Percentiles rank a stretch among this genome's conserved stretches.
phyloP scores from a whole-genome alignment of 2,329 filamentous ascomycete genomes.

The Fusarium verrucosum region DNA sequence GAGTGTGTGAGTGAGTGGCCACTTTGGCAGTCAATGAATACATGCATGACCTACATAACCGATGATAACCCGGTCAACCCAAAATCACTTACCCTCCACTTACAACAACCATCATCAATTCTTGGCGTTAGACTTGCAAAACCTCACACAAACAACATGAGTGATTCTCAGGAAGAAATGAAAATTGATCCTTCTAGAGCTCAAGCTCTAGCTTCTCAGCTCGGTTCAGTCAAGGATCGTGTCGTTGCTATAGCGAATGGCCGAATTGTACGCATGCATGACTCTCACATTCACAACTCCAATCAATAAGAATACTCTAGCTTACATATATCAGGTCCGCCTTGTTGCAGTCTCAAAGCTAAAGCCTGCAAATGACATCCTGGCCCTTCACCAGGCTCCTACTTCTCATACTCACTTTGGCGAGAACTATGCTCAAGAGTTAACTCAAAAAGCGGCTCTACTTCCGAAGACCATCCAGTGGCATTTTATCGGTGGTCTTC shows the following conservation, averaged over 20 bases:
- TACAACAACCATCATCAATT: conserved; percentile 39
- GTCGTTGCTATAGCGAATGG: conserved; percentile 63
- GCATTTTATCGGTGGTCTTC: conserved; percentile 97
- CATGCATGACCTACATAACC: conserved; percentile 37
- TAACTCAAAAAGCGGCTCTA: conserved; percentile 83
- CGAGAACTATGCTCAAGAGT: conserved; percentile 95
- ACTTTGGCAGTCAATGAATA: conserved; percentile 6
- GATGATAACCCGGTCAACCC: conserved; percentile 49
- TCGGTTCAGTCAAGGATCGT: conserved; percentile 67
- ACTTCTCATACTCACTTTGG: conserved; percentile 81
- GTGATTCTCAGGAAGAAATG: conserved; percentile 60
- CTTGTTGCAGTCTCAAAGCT: conserved; percentile 96
- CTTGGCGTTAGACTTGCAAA: not conserved
- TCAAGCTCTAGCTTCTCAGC: conserved; percentile 68
- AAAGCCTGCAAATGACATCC: conserved; percentile 90
- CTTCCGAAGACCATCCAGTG: conserved; percentile 82
- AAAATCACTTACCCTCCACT: conserved; percentile 38
- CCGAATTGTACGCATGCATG: conserved; percentile 61
- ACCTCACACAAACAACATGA: conserved; percentile 50
- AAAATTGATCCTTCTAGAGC: conserved; percentile 70
- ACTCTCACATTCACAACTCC: not conserved
- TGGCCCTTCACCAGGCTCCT: conserved; percentile 76
- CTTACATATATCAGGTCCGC: conserved; percentile 66
- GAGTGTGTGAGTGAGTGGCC: conserved; percentile 24
- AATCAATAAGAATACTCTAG: not conserved